Base-by-base conservation (phyloP, 176 grass and related monocot species). In the Luzula sylvatica region DNA sequence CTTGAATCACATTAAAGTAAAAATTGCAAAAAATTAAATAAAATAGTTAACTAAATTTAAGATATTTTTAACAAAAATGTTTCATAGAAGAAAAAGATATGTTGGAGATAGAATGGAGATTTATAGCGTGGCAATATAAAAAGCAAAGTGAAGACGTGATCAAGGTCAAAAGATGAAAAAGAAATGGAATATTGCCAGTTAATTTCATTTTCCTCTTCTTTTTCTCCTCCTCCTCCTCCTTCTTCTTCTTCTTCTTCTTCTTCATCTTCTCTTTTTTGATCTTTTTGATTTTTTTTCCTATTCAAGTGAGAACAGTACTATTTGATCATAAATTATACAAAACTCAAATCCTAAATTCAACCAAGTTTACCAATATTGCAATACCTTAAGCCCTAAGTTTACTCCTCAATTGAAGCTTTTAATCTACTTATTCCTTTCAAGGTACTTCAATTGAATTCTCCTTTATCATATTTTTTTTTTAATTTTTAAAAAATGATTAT, bases 141-240 rank as follows among this genome's bases (percentile, higher is more conserved):
- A 49, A n/a, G n/a, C 26, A 46, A 32, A 7, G 43, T 7, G 3
- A 24, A 64, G 43, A 64, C 59, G 15, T 64, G 59, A 46, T 64
- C 59, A 48, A 64, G 24, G 59, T 64, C 57, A 61, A 61, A 45
- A 64, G 13, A 35, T 3, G 57, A 61, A 25, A 40, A 45, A 64
- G 22, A 26, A 32, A 27, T 63, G 7, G 46, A 18, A 46, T 63
- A 48, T 48, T 49, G 29, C n/a, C 39, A 57, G 12, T 45, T 3
- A 28, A 44, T 59, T 70, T 26, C 38, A 38, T 48, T 2, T 17
- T 50, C 12, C 22, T 35, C 20, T 50, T 30, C 20, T 58, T 18
- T 8, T 58, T 38, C 3, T 42, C 38, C 49, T 67, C 53, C 3
- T 38, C 12, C 11, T 53, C 12, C 22, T 12, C n/a, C n/a, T n/a